These are phyloP conservation scores for Coemansia sp. DNA, from an alignment of 192 early-diverging fungal species.

Conservation along the genomic window DNA sequence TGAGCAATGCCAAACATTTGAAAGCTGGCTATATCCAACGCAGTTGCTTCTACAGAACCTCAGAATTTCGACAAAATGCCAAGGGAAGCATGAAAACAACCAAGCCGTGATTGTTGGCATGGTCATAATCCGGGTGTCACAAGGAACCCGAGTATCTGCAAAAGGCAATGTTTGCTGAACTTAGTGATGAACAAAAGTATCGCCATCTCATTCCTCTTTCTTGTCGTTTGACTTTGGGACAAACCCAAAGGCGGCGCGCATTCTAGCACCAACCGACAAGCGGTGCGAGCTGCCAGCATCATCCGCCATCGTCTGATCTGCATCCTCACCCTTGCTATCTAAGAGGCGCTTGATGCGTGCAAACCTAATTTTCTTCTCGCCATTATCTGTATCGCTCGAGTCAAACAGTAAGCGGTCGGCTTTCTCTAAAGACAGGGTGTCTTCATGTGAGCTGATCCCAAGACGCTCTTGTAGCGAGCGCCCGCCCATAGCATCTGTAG, in stretches of 20 bases:
- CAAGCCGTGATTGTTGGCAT: no score
- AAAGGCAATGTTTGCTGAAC: not conserved
- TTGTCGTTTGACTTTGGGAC: constrained; percentile 1
- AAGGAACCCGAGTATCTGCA: no score
- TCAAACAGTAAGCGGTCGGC: constrained; percentile 22
- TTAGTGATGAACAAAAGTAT: not conserved
- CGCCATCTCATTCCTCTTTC: not conserved
- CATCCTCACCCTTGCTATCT: not conserved
- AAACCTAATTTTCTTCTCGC: constrained; percentile 34
- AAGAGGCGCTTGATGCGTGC: constrained; percentile 26
- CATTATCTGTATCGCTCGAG: constrained; percentile 14
- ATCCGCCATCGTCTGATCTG: not conserved
- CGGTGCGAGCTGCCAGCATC: not conserved
- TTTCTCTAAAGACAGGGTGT: constrained; percentile 8
- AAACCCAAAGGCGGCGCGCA: constrained; percentile 41
- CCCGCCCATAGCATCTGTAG: not conserved
- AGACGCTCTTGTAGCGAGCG: constrained; percentile 20
- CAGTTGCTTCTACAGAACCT: no score
- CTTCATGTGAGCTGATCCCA: constrained; percentile 13
- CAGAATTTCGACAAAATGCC: no score
- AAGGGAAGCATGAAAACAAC: no score
- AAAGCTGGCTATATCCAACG: no score
- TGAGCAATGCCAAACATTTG: no score
- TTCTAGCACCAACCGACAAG: constrained; percentile 34
- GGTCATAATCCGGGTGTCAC: no score